A percentile compares a stretch with the other conserved stretches of the same genome.
Evolutionary conservation across 352 stramenopile genomes (phyloP).

Genomic region (Phytophthora kernoviae): DNA sequence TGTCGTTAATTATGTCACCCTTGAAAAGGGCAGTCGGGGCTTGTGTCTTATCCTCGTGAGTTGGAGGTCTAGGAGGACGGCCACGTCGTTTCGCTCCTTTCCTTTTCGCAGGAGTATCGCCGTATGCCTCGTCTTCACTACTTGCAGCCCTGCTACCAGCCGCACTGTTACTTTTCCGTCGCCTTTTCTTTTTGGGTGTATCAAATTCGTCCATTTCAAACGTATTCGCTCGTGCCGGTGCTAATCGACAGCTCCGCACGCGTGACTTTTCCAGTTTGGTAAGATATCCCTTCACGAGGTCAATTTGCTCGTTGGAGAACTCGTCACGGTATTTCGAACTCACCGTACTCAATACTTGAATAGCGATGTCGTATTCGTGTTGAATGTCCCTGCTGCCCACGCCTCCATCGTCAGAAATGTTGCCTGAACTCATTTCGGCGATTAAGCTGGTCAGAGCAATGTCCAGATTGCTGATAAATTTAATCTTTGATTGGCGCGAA

Average conservation of each 20-base stretch:
- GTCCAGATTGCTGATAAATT: slow-evolving; percentile 89
- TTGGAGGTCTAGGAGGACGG: slow-evolving; percentile 42
- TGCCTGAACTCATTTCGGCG: slow-evolving; percentile 58
- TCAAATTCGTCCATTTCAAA: slow-evolving; percentile 42
- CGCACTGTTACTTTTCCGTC: slow-evolving; percentile 42
- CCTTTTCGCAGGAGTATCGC: slow-evolving; percentile 38
- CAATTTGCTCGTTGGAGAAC: slow-evolving; percentile 84
- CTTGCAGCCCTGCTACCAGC: slow-evolving; percentile 26
- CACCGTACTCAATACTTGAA: slow-evolving; percentile 81
- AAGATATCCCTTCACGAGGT: slow-evolving; percentile 78
- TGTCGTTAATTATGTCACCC: slow-evolving; percentile 77
- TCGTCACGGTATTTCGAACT: slow-evolving; percentile 79
- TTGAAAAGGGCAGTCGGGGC: slow-evolving; percentile 40
- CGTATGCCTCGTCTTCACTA: slow-evolving; percentile 49
- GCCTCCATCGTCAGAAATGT: slow-evolving; percentile 48
- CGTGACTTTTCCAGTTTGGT: slow-evolving; percentile 83
- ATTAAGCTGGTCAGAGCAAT: slow-evolving; percentile 78
- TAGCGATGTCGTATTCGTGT: slow-evolving; percentile 88
- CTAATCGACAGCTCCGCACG: slow-evolving; percentile 74
- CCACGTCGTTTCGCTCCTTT: slow-evolving; percentile 34
- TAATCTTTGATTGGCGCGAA: slow-evolving; percentile 85
- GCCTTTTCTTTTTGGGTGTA: slow-evolving; percentile 50
- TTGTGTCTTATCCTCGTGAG: slow-evolving; percentile 4
- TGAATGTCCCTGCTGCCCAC: slow-evolving; percentile 59
- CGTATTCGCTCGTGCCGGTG: slow-evolving; percentile 31